Conservation (phyloP, 2,329 filamentous ascomycete genomes). For the Ophiostoma ips region DNA sequence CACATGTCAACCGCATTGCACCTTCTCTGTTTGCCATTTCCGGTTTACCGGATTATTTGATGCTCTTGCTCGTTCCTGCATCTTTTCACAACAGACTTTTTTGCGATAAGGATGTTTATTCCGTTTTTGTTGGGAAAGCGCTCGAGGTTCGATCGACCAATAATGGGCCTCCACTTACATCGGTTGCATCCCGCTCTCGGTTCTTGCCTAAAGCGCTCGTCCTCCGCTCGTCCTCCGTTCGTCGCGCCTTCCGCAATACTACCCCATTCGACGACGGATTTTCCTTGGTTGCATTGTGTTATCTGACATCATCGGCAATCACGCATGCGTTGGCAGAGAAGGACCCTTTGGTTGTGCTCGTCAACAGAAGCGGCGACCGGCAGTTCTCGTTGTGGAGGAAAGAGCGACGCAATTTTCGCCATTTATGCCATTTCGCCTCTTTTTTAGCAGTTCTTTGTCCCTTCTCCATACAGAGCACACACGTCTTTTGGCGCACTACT, state of each 20-base stretch:
- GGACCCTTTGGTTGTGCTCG: neutral
- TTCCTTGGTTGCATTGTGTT: neutral
- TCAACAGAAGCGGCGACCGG: neutral
- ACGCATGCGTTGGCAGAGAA: neutral
- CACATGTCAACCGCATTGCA: neutral
- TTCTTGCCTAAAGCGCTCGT: neutral
- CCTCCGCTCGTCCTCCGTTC: neutral
- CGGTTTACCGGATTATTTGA: neutral
- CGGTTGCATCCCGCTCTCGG: neutral
- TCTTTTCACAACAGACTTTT: neutral
- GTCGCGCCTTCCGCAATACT: neutral
- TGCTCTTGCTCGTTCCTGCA: neutral
- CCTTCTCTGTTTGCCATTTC: neutral
- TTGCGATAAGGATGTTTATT: neutral
- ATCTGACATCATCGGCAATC: too few species aligned
- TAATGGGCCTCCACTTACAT: constrained; percentile 11
- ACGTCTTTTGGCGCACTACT: neutral
- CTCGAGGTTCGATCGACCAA: constrained; percentile 9
- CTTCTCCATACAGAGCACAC: neutral
- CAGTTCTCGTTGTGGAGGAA: too few species aligned
- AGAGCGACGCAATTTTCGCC: too few species aligned
- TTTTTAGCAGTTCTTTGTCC: too few species aligned
- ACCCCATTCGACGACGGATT: neutral
- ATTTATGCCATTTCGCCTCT: too few species aligned
- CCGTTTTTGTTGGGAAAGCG: constrained; percentile 12